Base-by-base conservation (phyloP, 805 yeast genomes). In the Dipodascus geniculatus region DNA sequence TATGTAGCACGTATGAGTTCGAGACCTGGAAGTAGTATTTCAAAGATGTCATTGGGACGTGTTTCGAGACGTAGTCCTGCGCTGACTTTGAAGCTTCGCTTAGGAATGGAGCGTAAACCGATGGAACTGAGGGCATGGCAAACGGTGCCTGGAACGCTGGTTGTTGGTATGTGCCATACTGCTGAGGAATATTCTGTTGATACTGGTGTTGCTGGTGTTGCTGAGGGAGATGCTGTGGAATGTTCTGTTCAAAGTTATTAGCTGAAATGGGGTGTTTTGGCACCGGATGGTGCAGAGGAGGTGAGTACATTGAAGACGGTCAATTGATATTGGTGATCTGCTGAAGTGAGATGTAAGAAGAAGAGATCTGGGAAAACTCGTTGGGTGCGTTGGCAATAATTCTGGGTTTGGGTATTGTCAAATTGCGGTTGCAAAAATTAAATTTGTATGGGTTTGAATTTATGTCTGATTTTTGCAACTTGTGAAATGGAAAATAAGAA, bases 1-100 rank as follows among this genome's bases (percentile, higher is more conserved):
- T 93, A 35, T 74, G 74, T 56, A 85, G 65, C 14, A 93, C 99
- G 63, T 91, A 95, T 3, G 81, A 73, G 67, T 91, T 95, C 49
- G 95, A 84, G 19, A 93, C 96, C 68, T 87, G 87, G 74, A 93
- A 95, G 69, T 90, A 90, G 70, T 83, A 86, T 59, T 88, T 83
- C 60, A 93, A 70, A 53, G 85, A 82, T 17, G 76, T 66, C 23
- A 76, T 68, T 17, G 74, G 68, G 24, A 78, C 74, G 57, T 74
- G 75, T 58, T 72, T 73, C 54, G 77, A 76, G 53, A 81, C 64
- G 28, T 22, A 56, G 57, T 55, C 51, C 51, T 16, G 44, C 52
- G 23, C 51, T 48, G 48, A 38, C 23, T 71, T 68, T 42, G 44
- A 38, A 9, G 44, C 44, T 38, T 38, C 44, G 6, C 20, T n/a